Base-by-base conservation (phyloP, 768 basidiomycete species). In the Porpolomopsis calyptriformis region DNA sequence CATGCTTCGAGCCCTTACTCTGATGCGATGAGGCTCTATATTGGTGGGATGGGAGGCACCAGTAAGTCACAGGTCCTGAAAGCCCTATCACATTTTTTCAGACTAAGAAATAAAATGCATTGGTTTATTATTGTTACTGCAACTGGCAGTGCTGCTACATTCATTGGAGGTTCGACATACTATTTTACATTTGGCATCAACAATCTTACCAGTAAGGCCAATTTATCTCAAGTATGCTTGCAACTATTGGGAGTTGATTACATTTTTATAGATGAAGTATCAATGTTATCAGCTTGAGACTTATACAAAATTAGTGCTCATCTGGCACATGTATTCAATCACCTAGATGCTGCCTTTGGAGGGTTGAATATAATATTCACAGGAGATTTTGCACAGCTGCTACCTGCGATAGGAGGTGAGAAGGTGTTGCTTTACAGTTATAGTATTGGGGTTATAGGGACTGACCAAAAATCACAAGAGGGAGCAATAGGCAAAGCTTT, bases 261-360 rank as follows among this genome's bases (percentile, higher is more conserved):
- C 52, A 43, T 68, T 0, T 60, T 68, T 22, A 26, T 67, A 1
- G 62, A 68, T 54, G 66, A 68, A 44, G 50, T 67, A 0, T 67
- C 65, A 1, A 68, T 68, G 67, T 33, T 66, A 1, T 52, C 57
- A 0, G 60, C 57, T 40, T 4, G 35, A 19, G 54, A 55, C 24
- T 20, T 63, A n/a, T 58, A 61, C 33, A 49, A 41, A 2, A 59
- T 65, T 1, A 55, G 51, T 20, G 36, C 49, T 6, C 49, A 52
- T 16, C 49, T 60, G n/a, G 47, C 52, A 24, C 49, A 42, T 26
- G 55, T 54, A 2, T 23, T 49, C 8, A 48, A 54, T n/a, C 27
- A 45, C 0, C 16, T 27, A 9, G 42, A 50, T 22, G 25, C 37
- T 0, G 44, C 56, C 9, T 65, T 63, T 53, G 63, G 60, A 7